Conservation (phyloP, 192 early-diverging fungal species). For the Jimgerdemannia flammicorona region DNA sequence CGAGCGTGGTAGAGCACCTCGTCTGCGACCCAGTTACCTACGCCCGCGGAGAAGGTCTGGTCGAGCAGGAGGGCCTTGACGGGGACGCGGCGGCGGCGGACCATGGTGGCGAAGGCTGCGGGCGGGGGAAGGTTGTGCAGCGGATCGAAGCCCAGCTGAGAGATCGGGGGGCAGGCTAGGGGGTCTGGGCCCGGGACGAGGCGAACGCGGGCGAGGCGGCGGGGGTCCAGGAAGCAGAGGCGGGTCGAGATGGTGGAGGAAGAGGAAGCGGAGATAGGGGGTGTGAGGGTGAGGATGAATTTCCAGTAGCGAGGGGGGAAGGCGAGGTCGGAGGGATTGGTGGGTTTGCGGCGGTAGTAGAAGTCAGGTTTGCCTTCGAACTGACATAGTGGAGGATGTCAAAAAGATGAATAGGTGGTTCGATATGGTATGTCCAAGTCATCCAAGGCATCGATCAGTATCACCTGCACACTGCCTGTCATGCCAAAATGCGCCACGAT, state of each 20-base stretch:
- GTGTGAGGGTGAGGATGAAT: constrained; percentile 36
- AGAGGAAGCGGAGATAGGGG: neutral
- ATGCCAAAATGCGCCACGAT: constrained; percentile 73
- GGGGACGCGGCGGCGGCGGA: constrained; percentile 39
- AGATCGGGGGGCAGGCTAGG: constrained; percentile 41
- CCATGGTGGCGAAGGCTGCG: constrained; percentile 38
- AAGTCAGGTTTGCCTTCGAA: neutral
- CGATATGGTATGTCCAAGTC: neutral
- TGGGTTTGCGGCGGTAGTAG: neutral
- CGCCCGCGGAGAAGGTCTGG: constrained; percentile 72
- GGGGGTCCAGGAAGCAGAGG: constrained; percentile 53
- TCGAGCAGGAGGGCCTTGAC: constrained; percentile 78
- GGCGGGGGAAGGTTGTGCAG: constrained; percentile 47
- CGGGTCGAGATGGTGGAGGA: neutral
- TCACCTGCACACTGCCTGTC: constrained; percentile 53
- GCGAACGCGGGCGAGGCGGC: constrained; percentile 64
- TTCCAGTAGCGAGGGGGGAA: constrained; percentile 67
- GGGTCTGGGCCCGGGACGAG: constrained; percentile 44
- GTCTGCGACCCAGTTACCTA: constrained; percentile 89
- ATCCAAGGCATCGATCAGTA: neutral
- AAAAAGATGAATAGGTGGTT: too few species aligned
- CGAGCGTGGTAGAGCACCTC: constrained; percentile 72
- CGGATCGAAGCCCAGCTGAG: constrained; percentile 77
- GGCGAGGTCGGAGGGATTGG: neutral
- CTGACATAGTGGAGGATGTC: too few species aligned